Percentiles rank a stretch among this genome's conserved stretches.
These are phyloP conservation scores for Amanita inopinata DNA, from an alignment of 768 basidiomycete genomes.

Conservation along the genomic window DNA sequence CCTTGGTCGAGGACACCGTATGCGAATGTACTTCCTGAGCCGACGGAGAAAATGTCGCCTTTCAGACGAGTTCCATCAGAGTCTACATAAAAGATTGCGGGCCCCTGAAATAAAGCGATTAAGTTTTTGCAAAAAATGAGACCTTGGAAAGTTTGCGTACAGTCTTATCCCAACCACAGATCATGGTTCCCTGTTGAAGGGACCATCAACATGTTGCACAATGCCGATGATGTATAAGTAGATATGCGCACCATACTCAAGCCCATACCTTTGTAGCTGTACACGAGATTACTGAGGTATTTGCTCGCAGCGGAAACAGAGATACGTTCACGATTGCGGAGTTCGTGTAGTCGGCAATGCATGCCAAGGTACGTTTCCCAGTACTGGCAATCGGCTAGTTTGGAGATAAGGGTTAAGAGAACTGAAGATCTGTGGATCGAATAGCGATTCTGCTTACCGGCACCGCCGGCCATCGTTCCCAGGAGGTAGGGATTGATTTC, in stretches of 20 bases:
- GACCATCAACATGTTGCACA: conserved; percentile 1
- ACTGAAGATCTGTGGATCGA: not conserved
- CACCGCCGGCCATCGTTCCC: conserved; percentile 99
- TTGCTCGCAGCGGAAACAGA: conserved; percentile 99
- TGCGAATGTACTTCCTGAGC: conserved; percentile 97
- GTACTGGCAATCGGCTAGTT: conserved; percentile 84
- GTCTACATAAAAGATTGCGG: conserved; percentile 94
- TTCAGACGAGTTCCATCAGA: conserved; percentile 93
- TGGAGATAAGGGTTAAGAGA: conserved; percentile 6
- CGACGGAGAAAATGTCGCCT: conserved; percentile 97
- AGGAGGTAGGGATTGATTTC: conserved; percentile 98
- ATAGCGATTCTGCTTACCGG: conserved; percentile 45
- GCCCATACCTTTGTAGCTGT: conserved; percentile 98
- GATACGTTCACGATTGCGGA: conserved; percentile 93
- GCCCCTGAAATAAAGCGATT: conserved; percentile 46
- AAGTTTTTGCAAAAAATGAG: not conserved
- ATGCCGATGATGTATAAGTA: not conserved
- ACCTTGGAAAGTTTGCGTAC: conserved; percentile 30
- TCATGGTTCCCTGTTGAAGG: conserved; percentile 83
- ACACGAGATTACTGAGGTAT: conserved; percentile 94
- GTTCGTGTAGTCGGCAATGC: conserved; percentile 93
- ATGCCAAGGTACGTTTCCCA: conserved; percentile 99
- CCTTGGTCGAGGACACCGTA: conserved; percentile 98
- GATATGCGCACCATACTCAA: conserved; percentile 79
- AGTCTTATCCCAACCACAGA: conserved; percentile 99